A percentile compares a stretch with the other conserved stretches of the same genome.
Evolutionary conservation across 371 early-diverging fungal genomes (phyloP).

Genomic region (Mortierella sp.): DNA sequence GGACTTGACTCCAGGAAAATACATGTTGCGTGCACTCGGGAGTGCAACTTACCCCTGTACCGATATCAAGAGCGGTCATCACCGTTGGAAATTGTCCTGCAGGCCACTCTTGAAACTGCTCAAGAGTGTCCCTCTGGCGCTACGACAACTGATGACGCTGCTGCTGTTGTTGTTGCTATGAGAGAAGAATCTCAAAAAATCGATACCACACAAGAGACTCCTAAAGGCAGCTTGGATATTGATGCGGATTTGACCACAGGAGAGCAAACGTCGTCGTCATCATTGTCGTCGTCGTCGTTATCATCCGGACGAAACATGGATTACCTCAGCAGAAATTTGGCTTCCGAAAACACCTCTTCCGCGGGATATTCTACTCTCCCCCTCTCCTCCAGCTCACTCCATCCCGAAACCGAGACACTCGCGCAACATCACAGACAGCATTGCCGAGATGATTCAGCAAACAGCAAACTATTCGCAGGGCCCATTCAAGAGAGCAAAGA

Average conservation of each 20-base stretch:
- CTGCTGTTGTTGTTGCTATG: too few relatives aligned
- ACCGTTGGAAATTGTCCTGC: neutral
- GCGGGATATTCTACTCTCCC: neutral
- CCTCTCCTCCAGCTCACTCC: neutral
- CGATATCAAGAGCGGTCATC: neutral
- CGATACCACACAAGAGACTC: neutral
- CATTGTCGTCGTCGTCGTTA: too few relatives aligned
- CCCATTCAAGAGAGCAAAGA: conserved; percentile 7
- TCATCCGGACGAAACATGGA: neutral
- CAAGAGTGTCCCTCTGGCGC: neutral
- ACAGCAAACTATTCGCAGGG: conserved; percentile 8
- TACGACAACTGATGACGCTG: neutral
- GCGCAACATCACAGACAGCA: neutral
- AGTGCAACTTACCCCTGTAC: conserved; percentile 24
- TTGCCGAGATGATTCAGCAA: neutral
- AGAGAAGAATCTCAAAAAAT: neutral
- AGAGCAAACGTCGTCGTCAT: neutral
- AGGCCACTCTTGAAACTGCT: neutral
- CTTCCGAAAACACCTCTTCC: neutral
- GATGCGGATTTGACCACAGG: neutral
- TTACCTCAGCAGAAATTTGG: neutral
- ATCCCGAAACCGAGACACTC: neutral
- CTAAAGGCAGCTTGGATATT: neutral
- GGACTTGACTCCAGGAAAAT: conserved; percentile 19
- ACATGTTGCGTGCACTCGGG: conserved; percentile 17